Percentiles rank a stretch among this genome's conserved stretches.
These are phyloP conservation scores for Glycine latifolia DNA, from an alignment of 306 rosid genomes.

Conservation along the genomic window DNA sequence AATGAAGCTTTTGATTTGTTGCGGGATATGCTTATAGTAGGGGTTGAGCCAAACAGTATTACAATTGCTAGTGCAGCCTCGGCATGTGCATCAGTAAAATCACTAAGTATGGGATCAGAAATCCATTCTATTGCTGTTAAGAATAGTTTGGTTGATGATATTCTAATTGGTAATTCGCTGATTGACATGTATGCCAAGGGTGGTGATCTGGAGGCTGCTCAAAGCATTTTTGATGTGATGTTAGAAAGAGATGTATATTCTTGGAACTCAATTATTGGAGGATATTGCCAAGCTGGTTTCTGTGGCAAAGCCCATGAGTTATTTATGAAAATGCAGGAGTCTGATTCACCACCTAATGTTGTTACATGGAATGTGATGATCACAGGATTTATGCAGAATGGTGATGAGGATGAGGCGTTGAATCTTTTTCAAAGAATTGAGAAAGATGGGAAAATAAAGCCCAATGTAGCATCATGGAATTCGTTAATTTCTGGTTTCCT, in stretches of 20 bases:
- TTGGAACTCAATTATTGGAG: conserved; percentile 97
- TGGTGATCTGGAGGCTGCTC: conserved; percentile 82
- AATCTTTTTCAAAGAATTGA: conserved; percentile 83
- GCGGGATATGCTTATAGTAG: conserved; percentile 66
- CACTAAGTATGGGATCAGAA: conserved; percentile 70
- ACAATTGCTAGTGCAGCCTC: conserved; percentile 77
- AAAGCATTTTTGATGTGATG: conserved; percentile 66
- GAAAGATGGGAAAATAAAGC: conserved; percentile 75
- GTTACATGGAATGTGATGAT: conserved; percentile 91
- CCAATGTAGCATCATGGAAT: conserved; percentile 87
- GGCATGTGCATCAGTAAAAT: conserved; percentile 74
- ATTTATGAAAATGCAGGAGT: conserved; percentile 81
- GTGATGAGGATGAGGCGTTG: conserved; percentile 80
- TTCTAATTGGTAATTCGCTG: conserved; percentile 76
- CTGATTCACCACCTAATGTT: conserved; percentile 73
- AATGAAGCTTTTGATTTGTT: conserved; percentile 72
- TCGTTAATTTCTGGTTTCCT: conserved; percentile 82
- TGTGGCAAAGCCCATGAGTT: conserved; percentile 90
- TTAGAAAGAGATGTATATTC: conserved; percentile 75
- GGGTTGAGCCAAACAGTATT: conserved; percentile 72
- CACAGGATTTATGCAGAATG: conserved; percentile 85
- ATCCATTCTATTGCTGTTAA: conserved; percentile 76
- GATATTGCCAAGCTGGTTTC: conserved; percentile 85
- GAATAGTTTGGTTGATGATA: conserved; percentile 56
- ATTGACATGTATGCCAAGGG: conserved; percentile 89